Conservation (phyloP, 2,329 filamentous ascomycete species). For the Cladophialophora chaetospira region DNA sequence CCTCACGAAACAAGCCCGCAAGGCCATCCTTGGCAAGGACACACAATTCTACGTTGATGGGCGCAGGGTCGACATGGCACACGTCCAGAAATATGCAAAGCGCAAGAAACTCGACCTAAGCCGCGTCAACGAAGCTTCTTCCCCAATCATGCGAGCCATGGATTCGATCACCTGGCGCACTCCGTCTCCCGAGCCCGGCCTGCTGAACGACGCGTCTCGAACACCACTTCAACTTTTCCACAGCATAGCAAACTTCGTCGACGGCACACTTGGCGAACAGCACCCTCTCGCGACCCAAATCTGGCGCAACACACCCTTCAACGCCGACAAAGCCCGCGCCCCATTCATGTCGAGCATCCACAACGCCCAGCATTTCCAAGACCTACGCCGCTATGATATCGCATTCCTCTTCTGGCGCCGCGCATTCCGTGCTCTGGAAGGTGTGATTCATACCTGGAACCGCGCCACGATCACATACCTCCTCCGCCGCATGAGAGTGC, state of each 20-base stretch:
- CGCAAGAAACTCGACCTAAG: background rate
- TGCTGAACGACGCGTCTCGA: background rate
- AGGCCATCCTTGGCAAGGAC: background rate
- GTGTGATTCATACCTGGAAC: background rate
- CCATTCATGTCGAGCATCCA: background rate
- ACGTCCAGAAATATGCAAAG: background rate
- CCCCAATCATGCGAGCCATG: background rate
- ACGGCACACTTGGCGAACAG: background rate
- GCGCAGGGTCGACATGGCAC: background rate
- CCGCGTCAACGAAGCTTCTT: background rate
- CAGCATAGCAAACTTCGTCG: background rate
- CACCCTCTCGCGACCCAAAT: background rate
- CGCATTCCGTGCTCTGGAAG: background rate
- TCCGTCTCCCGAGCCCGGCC: background rate
- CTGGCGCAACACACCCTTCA: background rate
- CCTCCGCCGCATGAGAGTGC: background rate
- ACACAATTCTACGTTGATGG: background rate
- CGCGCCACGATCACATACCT: background rate
- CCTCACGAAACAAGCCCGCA: background rate
- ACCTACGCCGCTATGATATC: background rate
- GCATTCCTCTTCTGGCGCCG: background rate
- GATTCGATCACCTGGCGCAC: background rate
- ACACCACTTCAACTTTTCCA: background rate
- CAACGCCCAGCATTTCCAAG: background rate
- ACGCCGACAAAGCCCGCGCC: background rate